phyloP scores from a whole-genome alignment of 73 alveolate species.

The Tetrahymena malaccensis region DNA sequence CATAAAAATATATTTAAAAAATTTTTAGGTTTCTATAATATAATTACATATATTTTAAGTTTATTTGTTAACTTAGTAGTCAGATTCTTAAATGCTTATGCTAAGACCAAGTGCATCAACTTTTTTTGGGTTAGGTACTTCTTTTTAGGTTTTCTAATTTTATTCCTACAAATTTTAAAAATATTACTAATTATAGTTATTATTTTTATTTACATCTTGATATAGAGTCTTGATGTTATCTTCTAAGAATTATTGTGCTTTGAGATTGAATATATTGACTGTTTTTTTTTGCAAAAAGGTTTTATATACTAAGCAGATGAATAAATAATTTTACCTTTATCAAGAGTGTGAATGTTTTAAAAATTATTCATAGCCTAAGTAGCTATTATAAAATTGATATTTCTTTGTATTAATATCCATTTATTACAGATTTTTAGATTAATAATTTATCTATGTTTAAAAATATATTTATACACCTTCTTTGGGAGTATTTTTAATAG shows the following conservation, averaged over 20 bases:
- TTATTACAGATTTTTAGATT: not conserved
- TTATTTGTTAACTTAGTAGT: not conserved
- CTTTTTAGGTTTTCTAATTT: not conserved
- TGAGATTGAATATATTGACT: not conserved
- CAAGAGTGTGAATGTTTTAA: not conserved
- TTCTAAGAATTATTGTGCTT: not conserved
- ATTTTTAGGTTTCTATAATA: not conserved
- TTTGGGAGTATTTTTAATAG: not conserved
- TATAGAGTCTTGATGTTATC: not conserved
- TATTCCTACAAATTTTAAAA: not conserved
- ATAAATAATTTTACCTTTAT: not conserved
- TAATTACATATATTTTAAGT: not conserved
- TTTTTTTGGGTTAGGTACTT: not conserved
- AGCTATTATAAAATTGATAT: not conserved
- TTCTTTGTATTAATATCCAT: not conserved
- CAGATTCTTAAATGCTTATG: not conserved
- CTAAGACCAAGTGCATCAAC: not conserved
- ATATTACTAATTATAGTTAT: not conserved
- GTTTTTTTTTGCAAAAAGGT: not conserved
- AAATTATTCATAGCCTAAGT: not conserved
- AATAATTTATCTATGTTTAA: not conserved
- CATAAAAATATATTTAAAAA: not conserved
- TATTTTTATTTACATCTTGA: not conserved
- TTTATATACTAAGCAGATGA: not conserved
- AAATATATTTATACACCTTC: not conserved